Base-by-base conservation (phyloP, 169 alveolate genomes). In the Cryptosporidium parvum region DNA sequence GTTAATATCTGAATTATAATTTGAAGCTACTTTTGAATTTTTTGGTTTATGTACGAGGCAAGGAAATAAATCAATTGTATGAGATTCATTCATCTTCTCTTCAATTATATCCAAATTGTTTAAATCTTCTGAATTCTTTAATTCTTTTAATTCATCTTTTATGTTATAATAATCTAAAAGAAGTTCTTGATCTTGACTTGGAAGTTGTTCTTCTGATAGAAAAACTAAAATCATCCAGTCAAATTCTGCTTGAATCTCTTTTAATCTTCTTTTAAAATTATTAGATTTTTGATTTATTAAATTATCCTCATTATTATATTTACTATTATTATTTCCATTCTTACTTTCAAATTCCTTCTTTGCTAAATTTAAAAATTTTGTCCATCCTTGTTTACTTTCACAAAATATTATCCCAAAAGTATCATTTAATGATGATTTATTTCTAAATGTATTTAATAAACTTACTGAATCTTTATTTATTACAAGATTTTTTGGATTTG, bases 121-220 rank as follows among this genome's bases (percentile, higher is more conserved):
- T 26, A 33, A 3, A 31, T 29, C 51, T 33, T 29, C 52, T 14
- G 33, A 67, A 23, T 33, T 10, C 31, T 37, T 67, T 0, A n/a
- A 23, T 3, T 56, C 67, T 56, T 56, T 56, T 3, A 56, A 16
- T 3, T 56, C 67, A 21, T 56, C 67, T 26, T 21, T 56, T 16
- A 56, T 56, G 39, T 56, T 73, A n/a, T 73, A 59, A 12, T 29
- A 52, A n/a, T 73, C 72, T 8, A 73, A 21, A 14, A 73, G 71
- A 31, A 73, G 33, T 42, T 73, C 86, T 35, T 59, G 70, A 35
- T 73, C 86, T 33, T 65, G 65, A 53, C 42, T 35, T 3, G 86
- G 86, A 18, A 73, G 44, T 1, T 37, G 56, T 23, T 53, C 70
- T 58, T 73, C 86, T 9, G 86, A 59, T 12, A 73, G 56, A 39